Evolutionary conservation across 164 flowering plant species (phyloP).

Genomic region (Stephania cephalantha): DNA sequence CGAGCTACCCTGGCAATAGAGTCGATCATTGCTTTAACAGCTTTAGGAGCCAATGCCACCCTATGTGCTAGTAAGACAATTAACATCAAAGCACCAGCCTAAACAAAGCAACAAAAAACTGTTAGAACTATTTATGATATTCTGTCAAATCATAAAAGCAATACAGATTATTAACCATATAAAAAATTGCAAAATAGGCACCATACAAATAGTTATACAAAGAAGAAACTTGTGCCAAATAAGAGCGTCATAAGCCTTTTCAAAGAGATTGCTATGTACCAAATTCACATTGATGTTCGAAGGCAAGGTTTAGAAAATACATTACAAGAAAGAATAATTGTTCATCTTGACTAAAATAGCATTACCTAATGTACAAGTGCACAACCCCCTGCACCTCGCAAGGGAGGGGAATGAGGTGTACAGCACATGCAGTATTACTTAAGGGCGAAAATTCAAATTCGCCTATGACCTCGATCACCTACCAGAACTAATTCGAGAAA

Average conservation of each 20-base stretch:
- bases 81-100: conserved; percentile 96
- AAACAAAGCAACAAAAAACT: conserved; percentile 2
- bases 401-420: no score
- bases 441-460: no score
- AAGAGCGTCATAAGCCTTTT: neutral
- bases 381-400: no score
- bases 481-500: no score
- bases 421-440: no score
- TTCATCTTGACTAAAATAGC: no score
- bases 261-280: neutral
- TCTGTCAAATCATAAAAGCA: neutral
- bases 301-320: no score
- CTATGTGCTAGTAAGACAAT: conserved; percentile 58
- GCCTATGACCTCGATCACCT: no score
- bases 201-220: neutral
- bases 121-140: neutral
- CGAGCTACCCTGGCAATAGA: conserved; percentile 51
- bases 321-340: no score
- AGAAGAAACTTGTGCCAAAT: neutral
- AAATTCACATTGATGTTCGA: no score
- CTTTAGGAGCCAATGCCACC: conserved; percentile 46
- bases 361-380: no score
- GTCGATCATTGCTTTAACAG: conserved; percentile 45
- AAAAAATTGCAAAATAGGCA: neutral
- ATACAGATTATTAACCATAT: neutral